These are phyloP conservation scores for Teratosphaeriaceae sp. DNA, from an alignment of 2,329 filamentous ascomycete species.

Conservation along the genomic window DNA sequence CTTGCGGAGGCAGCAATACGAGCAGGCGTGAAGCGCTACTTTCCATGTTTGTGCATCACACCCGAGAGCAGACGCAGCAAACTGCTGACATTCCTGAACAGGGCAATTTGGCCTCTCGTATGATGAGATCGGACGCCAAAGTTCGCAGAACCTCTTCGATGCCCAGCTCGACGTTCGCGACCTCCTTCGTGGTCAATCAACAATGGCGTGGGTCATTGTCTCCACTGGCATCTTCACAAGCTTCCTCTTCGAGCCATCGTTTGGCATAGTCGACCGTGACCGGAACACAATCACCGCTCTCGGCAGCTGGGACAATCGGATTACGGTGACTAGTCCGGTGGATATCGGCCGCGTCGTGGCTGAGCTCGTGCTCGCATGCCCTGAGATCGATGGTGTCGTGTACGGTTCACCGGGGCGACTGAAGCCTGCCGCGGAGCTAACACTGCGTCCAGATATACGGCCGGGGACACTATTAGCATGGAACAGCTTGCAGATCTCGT, in stretches of 20 bases:
- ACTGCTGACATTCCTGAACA: not conserved
- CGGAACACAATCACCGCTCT: constrained; percentile 36
- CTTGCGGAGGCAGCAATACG: constrained; percentile 50
- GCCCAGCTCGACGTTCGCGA: constrained; percentile 57
- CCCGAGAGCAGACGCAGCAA: not conserved
- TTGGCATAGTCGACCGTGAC: constrained; percentile 54
- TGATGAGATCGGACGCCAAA: constrained; percentile 53
- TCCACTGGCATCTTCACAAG: constrained; percentile 66
- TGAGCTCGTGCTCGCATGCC: constrained; percentile 44
- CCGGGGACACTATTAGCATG: constrained; percentile 59
- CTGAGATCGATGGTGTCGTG: constrained; percentile 40
- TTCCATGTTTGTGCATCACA: constrained; percentile 46
- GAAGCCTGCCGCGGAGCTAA: not conserved
- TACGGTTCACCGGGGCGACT: not conserved
- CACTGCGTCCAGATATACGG: constrained; percentile 36
- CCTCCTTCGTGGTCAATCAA: constrained; percentile 42
- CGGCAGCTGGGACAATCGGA: constrained; percentile 53
- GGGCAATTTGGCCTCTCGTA: constrained; percentile 68
- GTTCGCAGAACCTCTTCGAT: constrained; percentile 59
- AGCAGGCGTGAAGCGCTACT: constrained; percentile 46
- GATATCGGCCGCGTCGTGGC: constrained; percentile 60
- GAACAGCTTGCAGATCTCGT: constrained; percentile 43
- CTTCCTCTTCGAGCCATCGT: constrained; percentile 58
- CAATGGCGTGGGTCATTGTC: constrained; percentile 53
- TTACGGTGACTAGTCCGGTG: constrained; percentile 56